Percentiles rank a stretch among this genome's conserved stretches.
These are phyloP conservation scores for Ophiostoma tasmaniense DNA, from an alignment of 2,329 filamentous ascomycete genomes.

Conservation along the genomic window DNA sequence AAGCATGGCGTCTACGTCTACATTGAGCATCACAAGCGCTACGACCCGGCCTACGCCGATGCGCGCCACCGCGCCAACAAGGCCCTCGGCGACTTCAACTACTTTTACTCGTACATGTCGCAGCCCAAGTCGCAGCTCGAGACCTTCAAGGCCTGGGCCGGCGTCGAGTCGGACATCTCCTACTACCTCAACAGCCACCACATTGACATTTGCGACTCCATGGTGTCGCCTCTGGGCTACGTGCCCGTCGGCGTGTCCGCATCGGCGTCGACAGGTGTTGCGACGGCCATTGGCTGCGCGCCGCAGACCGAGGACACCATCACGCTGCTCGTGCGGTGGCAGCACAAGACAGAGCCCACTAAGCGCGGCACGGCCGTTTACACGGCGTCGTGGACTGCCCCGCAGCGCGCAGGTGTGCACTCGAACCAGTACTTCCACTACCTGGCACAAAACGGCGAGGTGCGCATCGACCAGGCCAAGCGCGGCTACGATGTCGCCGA, in stretches of 20 bases:
- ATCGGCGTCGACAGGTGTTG: slow-evolving; percentile 68
- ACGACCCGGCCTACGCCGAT: slow-evolving; percentile 86
- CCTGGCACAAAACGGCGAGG: slow-evolving; percentile 74
- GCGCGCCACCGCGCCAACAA: slow-evolving; percentile 66
- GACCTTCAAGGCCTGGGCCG: slow-evolving; percentile 92
- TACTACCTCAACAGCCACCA: slow-evolving; percentile 97
- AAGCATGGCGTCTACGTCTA: slow-evolving; percentile 80
- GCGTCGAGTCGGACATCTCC: slow-evolving; percentile 83
- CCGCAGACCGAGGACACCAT: slow-evolving; percentile 86
- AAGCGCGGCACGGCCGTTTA: slow-evolving; percentile 82
- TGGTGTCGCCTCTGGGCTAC: slow-evolving; percentile 68
- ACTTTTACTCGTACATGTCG: slow-evolving; percentile 96
- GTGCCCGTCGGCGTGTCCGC: slow-evolving; percentile 71
- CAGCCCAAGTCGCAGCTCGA: slow-evolving; percentile 86
- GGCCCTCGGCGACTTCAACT: slow-evolving; percentile 83
- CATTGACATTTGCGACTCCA: slow-evolving; percentile 84
- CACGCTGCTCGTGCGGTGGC: slow-evolving; percentile 82
- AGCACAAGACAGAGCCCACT: slow-evolving; percentile 51
- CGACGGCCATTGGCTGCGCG: slow-evolving; percentile 68
- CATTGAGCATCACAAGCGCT: slow-evolving; percentile 95
- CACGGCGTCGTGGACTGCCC: slow-evolving; percentile 90
- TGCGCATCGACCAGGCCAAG: slow-evolving; percentile 82
- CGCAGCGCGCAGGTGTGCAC: slow-evolving; percentile 87
- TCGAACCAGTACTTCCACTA: slow-evolving; percentile 97
- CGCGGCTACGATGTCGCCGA: slow-evolving; percentile 91